Evolutionary conservation across 2,329 filamentous ascomycete species (phyloP), one percentile per base, ranked within the genome.

Genomic region (Calonectria leucothoes): DNA sequence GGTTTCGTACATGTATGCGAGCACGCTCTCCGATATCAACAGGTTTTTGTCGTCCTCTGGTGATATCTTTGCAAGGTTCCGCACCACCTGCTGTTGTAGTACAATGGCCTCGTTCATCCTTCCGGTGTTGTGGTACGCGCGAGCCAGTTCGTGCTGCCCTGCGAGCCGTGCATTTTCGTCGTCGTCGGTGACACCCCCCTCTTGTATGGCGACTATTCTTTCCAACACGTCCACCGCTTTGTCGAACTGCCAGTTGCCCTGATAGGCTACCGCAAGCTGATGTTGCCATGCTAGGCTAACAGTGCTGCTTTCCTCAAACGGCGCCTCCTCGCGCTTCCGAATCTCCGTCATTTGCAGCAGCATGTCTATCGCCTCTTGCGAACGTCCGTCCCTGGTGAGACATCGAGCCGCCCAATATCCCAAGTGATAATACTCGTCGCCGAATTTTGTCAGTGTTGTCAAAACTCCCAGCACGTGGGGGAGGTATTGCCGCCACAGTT

Each of bases 401-500:
- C 75, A 73, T 15, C 0, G 2, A 0, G 70, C n/a, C 6, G 55
- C 23, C 29, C 0, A 11, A 1, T 0, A 0, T 5, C 33, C 65
- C 0, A 75, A 11, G 10, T 4, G 0, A 15, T 17, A 59, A 33
- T 6, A 20, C 29, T 6, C 7, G 23, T 7, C 37, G 12, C 31
- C 52, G 15, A 25, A 8, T 3, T 3, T 0, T 27, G 33, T 20
- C 1, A 2, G 2, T 33, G 1, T n/a, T 39, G n/a, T 4, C 15
- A 69, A 29, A 33, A 57, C 7, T 29, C 35, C 67, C 15, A 76
- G 49, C 4, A 64, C 66, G 59, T 76, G 73, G 15, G 75, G 75
- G 1, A 76, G 25, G 55, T 75, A 76, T 57, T 71, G 61, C 12
- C 57, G 65, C 75, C 70, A 76, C 27, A 63, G 10, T 1, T 68